Evolutionary conservation across 164 flowering plant species (phyloP), one percentile per base, ranked within the genome.

Genomic region (Vitis labrusca): DNA sequence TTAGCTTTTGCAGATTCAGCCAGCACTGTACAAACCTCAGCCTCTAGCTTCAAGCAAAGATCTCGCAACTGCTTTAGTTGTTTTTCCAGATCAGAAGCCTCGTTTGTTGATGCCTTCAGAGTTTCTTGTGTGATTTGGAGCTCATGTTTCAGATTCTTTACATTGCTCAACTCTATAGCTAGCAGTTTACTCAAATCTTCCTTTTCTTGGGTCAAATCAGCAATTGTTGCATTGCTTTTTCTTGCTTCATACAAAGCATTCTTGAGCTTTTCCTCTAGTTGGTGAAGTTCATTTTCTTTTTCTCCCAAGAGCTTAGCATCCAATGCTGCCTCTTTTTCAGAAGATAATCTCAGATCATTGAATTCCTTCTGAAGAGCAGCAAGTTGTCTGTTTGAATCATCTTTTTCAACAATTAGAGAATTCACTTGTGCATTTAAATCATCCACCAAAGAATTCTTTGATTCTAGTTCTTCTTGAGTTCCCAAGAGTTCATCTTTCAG

Each of bases 251-350:
- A 64, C 71, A 80, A 44, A 60, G 86, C 75, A 72, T 66, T 29
- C 67, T 76, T 76, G 16, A 91, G 83, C 67, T 83, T 75, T 69
- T 86, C 88, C 75, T 84, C 77, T 8, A 91, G 77, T 58, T 72
- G 73, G 49, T 72, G 61, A 73, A 89, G 72, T 67, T 90, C 84
- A 3, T 61, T 50, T 59, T 87, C 85, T 71, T 71, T 85, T 52
- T 89, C 81, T 58, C 64, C 70, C 74, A 93, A 74, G 63, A 80
- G 76, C 68, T 84, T 73, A 9, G 89, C 86, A 84, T 86, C 83
- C 32, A 74, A 68, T 61, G 85, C 84, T 48, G 84, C 84, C 76
- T 81, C 79, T 63, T 84, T 73, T 57, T 83, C 91, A 8, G 92
- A 80, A 48, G 85, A 81, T 48, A 69, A 68, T 72, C 85, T 89